Conservation (phyloP, 345 rosid genomes). For the Eucalyptus sideroxylon region DNA sequence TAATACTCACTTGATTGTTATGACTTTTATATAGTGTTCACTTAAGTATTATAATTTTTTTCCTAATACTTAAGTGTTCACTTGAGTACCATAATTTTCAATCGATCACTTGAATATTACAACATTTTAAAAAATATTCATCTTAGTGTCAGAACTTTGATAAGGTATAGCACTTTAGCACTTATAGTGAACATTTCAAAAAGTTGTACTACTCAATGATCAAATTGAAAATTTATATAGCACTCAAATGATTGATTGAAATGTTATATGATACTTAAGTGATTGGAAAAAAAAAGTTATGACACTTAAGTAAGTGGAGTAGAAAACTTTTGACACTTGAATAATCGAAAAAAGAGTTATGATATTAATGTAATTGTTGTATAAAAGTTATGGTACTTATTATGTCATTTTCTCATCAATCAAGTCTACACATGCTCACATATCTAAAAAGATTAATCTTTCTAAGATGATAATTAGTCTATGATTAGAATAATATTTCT, state of each 20-base stretch:
- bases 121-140: no score
- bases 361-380: no score
- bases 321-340: background rate
- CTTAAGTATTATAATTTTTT: background rate
- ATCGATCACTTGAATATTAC: background rate
- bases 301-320: background rate
- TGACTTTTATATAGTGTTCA: fast-evolving
- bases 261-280: background rate
- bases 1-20: background rate
- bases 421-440: background rate
- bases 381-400: no score
- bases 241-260: background rate
- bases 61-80: no score
- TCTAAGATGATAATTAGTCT: background rate
- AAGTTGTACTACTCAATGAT: background rate
- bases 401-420: background rate
- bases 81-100: background rate
- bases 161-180: no score
- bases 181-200: background rate
- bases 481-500: background rate
- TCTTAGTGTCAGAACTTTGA: fast-evolving
- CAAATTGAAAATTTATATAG: no score
- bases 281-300: background rate
- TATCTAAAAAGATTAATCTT: background rate
- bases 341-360: no score